Evolutionary conservation across 2,329 filamentous ascomycete species (phyloP), one percentile per base, ranked within the genome.

Genomic region (Fusarium longipes): DNA sequence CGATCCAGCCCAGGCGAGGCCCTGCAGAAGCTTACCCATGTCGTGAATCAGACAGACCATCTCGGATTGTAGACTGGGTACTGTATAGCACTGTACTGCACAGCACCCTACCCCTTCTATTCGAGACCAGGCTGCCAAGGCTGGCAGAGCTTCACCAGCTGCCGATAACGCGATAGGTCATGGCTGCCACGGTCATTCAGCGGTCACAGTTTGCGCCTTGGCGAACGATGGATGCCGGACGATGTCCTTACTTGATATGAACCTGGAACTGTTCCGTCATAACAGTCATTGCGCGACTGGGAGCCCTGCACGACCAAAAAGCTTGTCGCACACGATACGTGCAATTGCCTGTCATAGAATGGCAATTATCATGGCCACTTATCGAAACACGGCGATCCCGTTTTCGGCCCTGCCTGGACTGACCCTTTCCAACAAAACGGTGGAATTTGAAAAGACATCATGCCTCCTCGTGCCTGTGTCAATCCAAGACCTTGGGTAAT

Each of bases 111-210:
- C n/a, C 35, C 36, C n/a, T n/a, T 38, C 30, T 7, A 32, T 42
- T 36, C 24, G 12, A 44, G 32, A 35, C 45, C 32, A 14, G 22
- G 24, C 32, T 65, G 67, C 71, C 71, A 70, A 73, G 67, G 62
- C 55, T 63, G 57, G 56, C 35, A 68, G 64, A 61, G 48, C 60
- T 69, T 71, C 59, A 66, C 45, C 63, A 72, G 71, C 45, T 73
- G 71, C 66, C 71, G 71, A 73, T 73, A 72, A 73, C 68, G 68
- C 71, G 68, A 73, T 73, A 73, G 71, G 68, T 29, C 65, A 55
- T 48, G 30, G 33, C 45, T 32, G 45, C 35, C 30, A 33, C 32
- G 50, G 52, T 70, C 70, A 73, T 43, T 66, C 49, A 73, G 55
- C 22, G 52, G 45, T 55, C 49, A 58, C 60, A 57, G 61, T 58